Evolutionary conservation across 148 eudicot genomes (phyloP), one percentile per base, ranked within the genome.

Genomic region (Selenicereus undatus): DNA sequence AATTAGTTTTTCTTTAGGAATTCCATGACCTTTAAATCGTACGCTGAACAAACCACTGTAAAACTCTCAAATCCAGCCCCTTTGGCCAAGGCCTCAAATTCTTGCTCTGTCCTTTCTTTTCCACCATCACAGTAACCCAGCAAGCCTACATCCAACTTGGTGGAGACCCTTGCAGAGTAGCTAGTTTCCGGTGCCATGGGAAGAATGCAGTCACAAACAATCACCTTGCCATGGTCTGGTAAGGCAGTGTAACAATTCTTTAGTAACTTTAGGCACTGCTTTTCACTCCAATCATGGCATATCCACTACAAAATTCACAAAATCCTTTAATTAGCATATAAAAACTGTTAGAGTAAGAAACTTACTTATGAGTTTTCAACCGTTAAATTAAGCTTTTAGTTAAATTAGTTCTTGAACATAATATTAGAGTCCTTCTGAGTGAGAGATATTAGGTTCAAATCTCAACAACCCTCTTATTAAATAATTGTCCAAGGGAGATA

Each of bases 191-290:
- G 80, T n/a, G 51, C 76, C 30, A 54, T 50, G 0, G 80, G 76
- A 4, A 76, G 54, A 27, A 82, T 54, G 76, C 54, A 56, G 14
- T 82, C 84, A 11, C 68, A 76, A 17, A 76, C 27, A 45, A 82
- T 71, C 22, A 77, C 71, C 54, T 82, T 82, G 8, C 84, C 84
- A 62, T 82, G 35, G 58, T 82, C 76, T 1, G 84, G 76, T 18
- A 82, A 66, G n/a, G 84, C 76, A 26, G 52, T 64, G 30, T 82
- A 58, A 30, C 84, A 68, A 56, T 76, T 82, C 56, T 82, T 76
- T 70, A 82, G 45, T 30, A 82, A 16, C 71, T 76, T 82, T 5
- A 68, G 10, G 60, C 84, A 82, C 0, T 76, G 36, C 42, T 82
- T 76, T 30, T 82, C 84, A 43, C 76, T 48, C 78, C 73, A 77